Conservation (phyloP, 805 yeast genomes). For the Lipomyces yamanashiensis region DNA sequence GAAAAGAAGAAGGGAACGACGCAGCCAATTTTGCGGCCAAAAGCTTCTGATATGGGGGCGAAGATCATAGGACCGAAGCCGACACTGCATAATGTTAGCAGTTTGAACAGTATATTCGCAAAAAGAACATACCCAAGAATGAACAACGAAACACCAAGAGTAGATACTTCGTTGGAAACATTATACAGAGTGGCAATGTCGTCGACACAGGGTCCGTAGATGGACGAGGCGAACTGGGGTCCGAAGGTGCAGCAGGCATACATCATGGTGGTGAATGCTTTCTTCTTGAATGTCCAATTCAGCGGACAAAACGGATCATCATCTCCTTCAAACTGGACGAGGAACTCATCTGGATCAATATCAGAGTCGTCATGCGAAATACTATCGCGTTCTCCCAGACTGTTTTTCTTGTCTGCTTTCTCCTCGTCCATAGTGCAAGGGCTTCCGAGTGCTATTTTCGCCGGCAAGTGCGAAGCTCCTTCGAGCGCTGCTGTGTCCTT, state of each 20-base stretch:
- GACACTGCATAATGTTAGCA: constrained; percentile 41
- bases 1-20: constrained; percentile 49
- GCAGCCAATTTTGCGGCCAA: constrained; percentile 71
- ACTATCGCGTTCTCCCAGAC: not conserved
- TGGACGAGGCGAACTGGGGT: constrained; percentile 34
- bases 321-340: constrained; percentile 40
- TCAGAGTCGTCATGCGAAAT: not conserved
- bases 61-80: constrained; percentile 84
- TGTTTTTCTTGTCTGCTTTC: not conserved
- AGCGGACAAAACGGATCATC: constrained; percentile 35
- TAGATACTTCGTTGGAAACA: constrained; percentile 28
- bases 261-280: constrained; percentile 29
- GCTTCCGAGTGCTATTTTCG: not conserved
- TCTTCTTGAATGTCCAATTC: constrained; percentile 31
- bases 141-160: constrained; percentile 44
- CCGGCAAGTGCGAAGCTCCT: not conserved
- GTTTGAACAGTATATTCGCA: not conserved
- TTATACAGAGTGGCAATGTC: constrained; percentile 18
- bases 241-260: constrained; percentile 35
- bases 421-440: not conserved
- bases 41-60: constrained; percentile 78
- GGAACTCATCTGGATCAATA: constrained; percentile 19
- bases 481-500: not conserved
- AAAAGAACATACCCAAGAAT: constrained; percentile 56
- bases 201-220: constrained; percentile 24